Base-by-base conservation (phyloP, 257 asterid genomes). In the Voacanga thouarsii region DNA sequence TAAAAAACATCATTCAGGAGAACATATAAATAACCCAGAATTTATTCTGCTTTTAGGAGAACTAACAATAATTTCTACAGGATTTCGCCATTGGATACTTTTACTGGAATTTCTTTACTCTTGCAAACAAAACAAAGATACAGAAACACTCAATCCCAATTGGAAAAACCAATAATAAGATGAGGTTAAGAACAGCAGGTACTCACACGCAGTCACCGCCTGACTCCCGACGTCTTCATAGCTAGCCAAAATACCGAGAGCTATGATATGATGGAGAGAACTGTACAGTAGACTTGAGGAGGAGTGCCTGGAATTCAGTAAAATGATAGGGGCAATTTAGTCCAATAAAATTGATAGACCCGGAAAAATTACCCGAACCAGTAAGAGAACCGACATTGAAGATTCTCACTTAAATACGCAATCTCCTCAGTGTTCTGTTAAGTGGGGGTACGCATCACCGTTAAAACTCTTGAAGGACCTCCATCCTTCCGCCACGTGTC, bases 401-500 rank as follows among this genome's bases (percentile, higher is more conserved):
- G 80, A 19, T 12, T 64, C 39, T 47, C 21, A 67, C 5, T 77
- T 66, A 51, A 26, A 14, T 77, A 68, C 80, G 80, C 57, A 68
- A 77, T 53, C 64, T 8, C 51, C 47, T 43, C 24, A 79, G 12
- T 18, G 70, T 64, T 18, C 37, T 12, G 30, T 23, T 71, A 80
- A 33, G 80, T 75, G 79, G 77, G 4, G 78, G 44, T 18, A 57
- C 80, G 75, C 77, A 82, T 77, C 87, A 80, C 92, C 87, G 87
- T 82, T 70, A 23, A 85, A 80, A 79, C 82, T 57, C 24, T 80
- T 77, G 79, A 79, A n/a, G 43, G 0, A 74, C 83, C 80, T 80
- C 82, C 53, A 33, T 18, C 73, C 1, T 47, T 8, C 1, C 69
- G 86, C 87, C 93, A 89, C 92, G 94, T 78, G 89, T 82, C 73